Base-by-base conservation (phyloP, 1,139 yeast genomes). In the Saccharomyces hybrid region DNA sequence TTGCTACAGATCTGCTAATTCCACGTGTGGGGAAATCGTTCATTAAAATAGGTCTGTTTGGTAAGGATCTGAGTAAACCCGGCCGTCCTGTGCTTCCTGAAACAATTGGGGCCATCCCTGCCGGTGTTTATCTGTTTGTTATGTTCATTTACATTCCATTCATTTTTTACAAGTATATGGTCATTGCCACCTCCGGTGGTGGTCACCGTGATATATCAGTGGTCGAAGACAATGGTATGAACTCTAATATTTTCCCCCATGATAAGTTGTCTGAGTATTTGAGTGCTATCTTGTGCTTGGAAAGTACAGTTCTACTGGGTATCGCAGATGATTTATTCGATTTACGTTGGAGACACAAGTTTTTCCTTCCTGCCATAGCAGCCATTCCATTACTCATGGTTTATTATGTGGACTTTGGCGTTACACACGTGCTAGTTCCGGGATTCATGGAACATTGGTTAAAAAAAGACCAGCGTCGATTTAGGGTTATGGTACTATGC, bases 281-380 rank as follows among this genome's bases (percentile, higher is more conserved):
- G 61, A 84, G 96, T 64, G 96, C 95, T 1, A 75, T 91, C 11
- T 73, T 93, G 58, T 88, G 96, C 58, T 74, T 93, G 51, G 91
- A 89, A 71, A 82, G 91, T 61, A 91, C 95, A 69, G 79, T 90
- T 16, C 74, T 95, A 53, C 76, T 93, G 51, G 99, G 99, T 0
- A 78, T 93, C 28, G 88, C 95, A 53, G 99, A 93, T 70, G 99
- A 93, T 72, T 76, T 93, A 64, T 93, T 93, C 67, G 99, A 93
- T 71, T 84, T 93, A 58, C 80, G 97, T 61, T 93, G 99, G 99
- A 78, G 99, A 68, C 96, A 93, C 73, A 93, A 93, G 75, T 89
- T 93, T 73, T 89, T 93, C 66, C 70, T 93, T 61, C 99, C 99
- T 0, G 97, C 97, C 0, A 82, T 95, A 55, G 97, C 97, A 0